Evolutionary conservation across 768 basidiomycete species (phyloP).

Genomic region (Suillus occidentalis): DNA sequence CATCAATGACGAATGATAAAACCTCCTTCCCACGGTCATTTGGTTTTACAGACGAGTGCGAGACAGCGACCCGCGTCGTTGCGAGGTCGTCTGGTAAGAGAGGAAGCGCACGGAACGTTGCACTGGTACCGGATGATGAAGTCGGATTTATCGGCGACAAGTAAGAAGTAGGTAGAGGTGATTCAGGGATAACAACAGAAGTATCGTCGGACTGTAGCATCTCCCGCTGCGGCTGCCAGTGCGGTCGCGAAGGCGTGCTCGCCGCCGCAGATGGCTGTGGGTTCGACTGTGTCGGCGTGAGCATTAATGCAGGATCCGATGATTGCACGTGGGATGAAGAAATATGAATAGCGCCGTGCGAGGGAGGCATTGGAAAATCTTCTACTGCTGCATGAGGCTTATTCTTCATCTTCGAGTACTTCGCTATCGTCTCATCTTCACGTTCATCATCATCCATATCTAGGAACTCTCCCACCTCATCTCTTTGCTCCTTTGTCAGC

Average conservation of each 20-base stretch:
- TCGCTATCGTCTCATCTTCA: conserved; percentile 19
- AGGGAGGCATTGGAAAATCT: conserved; percentile 53
- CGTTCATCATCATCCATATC: conserved; percentile 52
- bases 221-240: conserved; percentile 25
- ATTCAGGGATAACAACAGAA: conserved; percentile 24
- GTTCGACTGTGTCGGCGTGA: conserved; percentile 20
- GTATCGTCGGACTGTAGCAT: conserved; percentile 20
- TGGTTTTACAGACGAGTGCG: conserved; percentile 79
- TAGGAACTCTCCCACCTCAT: conserved; percentile 57
- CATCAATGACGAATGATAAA: conserved; percentile 79
- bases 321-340: conserved; percentile 9
- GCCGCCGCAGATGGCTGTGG: conserved; percentile 18
- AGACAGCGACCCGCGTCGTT: conserved; percentile 67
- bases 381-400: conserved; percentile 46
- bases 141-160: conserved; percentile 25
- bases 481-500: conserved; percentile 13
- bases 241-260: conserved; percentile 20
- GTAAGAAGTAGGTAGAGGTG: conserved; percentile 31
- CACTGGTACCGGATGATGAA: conserved; percentile 27
- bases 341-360: conserved; percentile 20
- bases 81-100: conserved; percentile 71
- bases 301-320: conserved; percentile 5
- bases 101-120: conserved; percentile 72
- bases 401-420: conserved; percentile 15
- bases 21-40: conserved; percentile 94